These are phyloP conservation scores for Ophiocordyceps polyrhachis-furcata DNA, from an alignment of 2,329 filamentous ascomycete genomes.

Conservation along the genomic window DNA sequence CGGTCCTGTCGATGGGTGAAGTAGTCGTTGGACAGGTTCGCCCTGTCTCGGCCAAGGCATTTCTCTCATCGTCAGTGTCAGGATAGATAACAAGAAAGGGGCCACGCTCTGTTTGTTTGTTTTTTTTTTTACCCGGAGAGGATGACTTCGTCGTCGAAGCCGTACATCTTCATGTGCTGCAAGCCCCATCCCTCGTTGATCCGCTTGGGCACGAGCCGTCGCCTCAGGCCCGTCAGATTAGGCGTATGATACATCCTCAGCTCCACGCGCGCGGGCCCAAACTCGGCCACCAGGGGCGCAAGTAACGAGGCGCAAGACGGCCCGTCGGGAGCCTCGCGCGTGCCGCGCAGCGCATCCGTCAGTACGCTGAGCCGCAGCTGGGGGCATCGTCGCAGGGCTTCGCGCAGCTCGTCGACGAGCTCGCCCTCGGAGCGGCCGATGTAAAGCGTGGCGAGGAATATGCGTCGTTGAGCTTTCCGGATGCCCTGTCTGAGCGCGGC, in stretches of 20 bases:
- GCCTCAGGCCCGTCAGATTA: conserved; percentile 73
- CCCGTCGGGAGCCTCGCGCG: conserved; percentile 60
- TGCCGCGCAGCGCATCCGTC: conserved; percentile 80
- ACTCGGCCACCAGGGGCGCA: conserved; percentile 64
- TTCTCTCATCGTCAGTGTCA: neutral
- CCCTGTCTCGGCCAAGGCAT: conserved; percentile 19
- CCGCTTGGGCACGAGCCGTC: conserved; percentile 65
- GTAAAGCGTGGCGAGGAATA: conserved; percentile 93
- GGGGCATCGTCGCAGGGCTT: conserved; percentile 56
- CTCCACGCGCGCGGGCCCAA: conserved; percentile 69
- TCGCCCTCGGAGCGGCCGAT: conserved; percentile 89
- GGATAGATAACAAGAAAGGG: too few species aligned
- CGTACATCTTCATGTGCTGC: conserved; percentile 98
- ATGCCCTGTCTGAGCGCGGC: conserved; percentile 66
- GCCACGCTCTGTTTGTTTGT: too few species aligned
- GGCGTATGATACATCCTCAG: conserved; percentile 97
- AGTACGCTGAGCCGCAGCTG: conserved; percentile 70
- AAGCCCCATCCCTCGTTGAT: conserved; percentile 98
- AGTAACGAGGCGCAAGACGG: conserved; percentile 79
- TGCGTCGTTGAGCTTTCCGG: conserved; percentile 51
- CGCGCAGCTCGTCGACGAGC: conserved; percentile 59
- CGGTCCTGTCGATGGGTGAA: conserved; percentile 92
- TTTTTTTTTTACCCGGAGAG: conserved; percentile 56
- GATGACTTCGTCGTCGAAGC: conserved; percentile 86
- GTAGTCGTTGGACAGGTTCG: conserved; percentile 84